Evolutionary conservation across 352 stramenopile species (phyloP), one percentile per base, ranked within the genome.

Genomic region (Phytophthora tentaculata): DNA sequence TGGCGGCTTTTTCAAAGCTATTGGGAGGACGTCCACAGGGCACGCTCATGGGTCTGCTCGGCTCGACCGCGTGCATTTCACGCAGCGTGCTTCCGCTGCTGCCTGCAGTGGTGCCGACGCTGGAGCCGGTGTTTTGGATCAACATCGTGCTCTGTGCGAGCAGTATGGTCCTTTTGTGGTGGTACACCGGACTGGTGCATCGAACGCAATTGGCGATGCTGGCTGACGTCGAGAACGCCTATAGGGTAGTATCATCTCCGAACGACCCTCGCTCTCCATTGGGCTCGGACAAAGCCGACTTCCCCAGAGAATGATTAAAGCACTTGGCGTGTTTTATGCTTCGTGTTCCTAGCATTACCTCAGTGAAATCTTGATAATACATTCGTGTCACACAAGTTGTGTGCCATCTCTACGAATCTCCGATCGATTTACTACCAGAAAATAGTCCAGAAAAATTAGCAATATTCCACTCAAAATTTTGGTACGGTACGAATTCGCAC

Each of bases 1-100:
- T 93, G 12, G 80, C 85, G 1, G 83, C 85, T 4, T 93, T 91
- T 47, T 91, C 83, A 6, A 91, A 90, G 55, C 49, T 91, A 20
- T 58, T 93, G 12, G 85, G 85, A 16, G 78, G 79, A 9, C 77
- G 82, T 14, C 85, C 82, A 3, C 85, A 93, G 54, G 85, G 85
- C 24, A 91, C 79, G 32, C 68, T 90, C 17, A 93, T 93, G 85
- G 85, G 85, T 16, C 59, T 91, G 35, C 71, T 93, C 0, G 85
- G 83, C 4, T 91, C 85, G 2, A 75, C 85, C 0, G 81, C 78
- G 1, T 93, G 78, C 0, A 76, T 91, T 5, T 90, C 83, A 24
- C 83, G 85, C 28, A 88, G 87, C 61, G 62, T 93, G 17, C 54
- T 93, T n/a, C 85, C 85, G 9, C 67, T 93, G 24, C 23, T 93